These are phyloP conservation scores for Potentilla sterilis DNA, from an alignment of 306 rosid genomes.

Conservation along the genomic window DNA sequence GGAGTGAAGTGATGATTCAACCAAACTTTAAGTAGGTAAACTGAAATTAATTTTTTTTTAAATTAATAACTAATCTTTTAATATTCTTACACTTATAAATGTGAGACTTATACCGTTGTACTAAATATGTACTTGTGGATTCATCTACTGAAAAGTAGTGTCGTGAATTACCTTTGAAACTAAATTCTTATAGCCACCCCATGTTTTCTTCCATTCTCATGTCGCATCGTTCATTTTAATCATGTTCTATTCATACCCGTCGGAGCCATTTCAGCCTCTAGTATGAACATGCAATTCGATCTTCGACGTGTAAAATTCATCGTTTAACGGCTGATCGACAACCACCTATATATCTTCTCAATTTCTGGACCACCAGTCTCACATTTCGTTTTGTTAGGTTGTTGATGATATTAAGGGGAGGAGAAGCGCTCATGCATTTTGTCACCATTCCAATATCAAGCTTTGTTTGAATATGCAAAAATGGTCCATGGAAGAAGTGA, in stretches of 20 bases:
- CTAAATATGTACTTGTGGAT: too few relatives aligned
- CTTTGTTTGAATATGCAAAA: background rate
- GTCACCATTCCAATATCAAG: background rate
- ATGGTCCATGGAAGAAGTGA: background rate
- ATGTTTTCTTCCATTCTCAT: background rate
- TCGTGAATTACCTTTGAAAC: too few relatives aligned
- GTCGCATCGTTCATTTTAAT: background rate
- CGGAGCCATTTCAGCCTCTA: background rate
- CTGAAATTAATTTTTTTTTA: too few relatives aligned
- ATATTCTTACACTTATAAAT: too few relatives aligned
- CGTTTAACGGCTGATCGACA: background rate
- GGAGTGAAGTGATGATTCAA: too few relatives aligned
- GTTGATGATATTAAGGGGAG: conserved; percentile 3
- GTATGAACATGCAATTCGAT: background rate
- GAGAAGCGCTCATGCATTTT: background rate
- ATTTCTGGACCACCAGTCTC: conserved; percentile 1
- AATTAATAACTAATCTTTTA: too few relatives aligned
- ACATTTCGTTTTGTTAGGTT: conserved; percentile 3
- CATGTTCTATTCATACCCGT: background rate
- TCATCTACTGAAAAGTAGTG: too few relatives aligned
- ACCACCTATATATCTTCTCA: background rate
- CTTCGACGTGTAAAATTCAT: background rate
- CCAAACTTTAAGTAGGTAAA: too few relatives aligned
- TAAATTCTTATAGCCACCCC: background rate
- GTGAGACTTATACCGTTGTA: too few relatives aligned